phyloP scores from a whole-genome alignment of 2,329 filamentous ascomycete species.

The Calonectria naviculata region DNA sequence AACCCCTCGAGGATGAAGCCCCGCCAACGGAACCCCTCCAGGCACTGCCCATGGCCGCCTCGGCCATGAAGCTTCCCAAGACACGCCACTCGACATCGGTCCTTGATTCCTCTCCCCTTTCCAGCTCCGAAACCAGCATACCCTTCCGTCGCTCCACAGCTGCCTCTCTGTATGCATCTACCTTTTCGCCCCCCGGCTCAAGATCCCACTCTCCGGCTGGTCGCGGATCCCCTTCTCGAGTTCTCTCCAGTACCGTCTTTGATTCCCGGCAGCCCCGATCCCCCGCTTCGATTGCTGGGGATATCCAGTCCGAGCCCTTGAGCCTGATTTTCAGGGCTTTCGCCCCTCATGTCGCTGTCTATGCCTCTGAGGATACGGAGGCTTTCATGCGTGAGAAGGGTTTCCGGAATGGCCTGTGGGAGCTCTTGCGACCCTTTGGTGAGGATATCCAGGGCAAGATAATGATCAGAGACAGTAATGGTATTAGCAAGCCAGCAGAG shows the following conservation, averaged over 20 bases:
- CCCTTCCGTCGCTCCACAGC: constrained; percentile 66
- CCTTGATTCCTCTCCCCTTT: constrained; percentile 57
- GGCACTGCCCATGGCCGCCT: constrained; percentile 74
- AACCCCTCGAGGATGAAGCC: constrained; percentile 69
- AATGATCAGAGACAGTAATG: constrained; percentile 89
- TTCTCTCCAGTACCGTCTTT: constrained; percentile 69
- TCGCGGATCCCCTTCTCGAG: constrained; percentile 66
- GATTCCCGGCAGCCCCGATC: constrained; percentile 57
- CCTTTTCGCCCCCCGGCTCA: constrained; percentile 74
- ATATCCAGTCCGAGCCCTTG: constrained; percentile 64
- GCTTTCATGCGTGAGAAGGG: constrained; percentile 85
- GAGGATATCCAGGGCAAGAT: constrained; percentile 90
- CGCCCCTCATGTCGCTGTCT: constrained; percentile 88
- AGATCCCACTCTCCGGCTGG: constrained; percentile 75
- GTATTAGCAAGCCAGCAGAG: constrained; percentile 84
- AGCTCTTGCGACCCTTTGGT: constrained; percentile 90
- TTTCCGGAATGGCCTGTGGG: constrained; percentile 82
- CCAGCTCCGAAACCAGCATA: constrained; percentile 64
- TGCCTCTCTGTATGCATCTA: constrained; percentile 73
- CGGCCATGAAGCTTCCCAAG: constrained; percentile 69
- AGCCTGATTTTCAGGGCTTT: constrained; percentile 84
- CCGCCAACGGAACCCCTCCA: constrained; percentile 75
- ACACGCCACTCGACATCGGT: constrained; percentile 68
- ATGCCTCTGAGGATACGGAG: constrained; percentile 89
- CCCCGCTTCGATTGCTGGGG: constrained; percentile 55